Base-by-base conservation (phyloP, 352 stramenopile genomes). In the Phytopythium ostracodes region DNA sequence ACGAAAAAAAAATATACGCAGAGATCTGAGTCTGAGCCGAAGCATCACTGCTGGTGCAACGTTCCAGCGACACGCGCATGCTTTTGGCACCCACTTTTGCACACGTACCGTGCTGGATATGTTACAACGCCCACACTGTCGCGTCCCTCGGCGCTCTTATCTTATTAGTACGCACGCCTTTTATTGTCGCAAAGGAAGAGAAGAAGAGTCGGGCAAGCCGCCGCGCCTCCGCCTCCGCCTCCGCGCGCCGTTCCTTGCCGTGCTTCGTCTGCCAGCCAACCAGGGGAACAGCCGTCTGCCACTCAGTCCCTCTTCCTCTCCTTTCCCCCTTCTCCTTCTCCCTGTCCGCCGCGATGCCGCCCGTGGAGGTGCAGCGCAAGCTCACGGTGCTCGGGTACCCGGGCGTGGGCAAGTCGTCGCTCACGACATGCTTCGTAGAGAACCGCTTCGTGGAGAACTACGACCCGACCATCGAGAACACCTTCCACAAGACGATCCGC, bases 391-490 rank as follows among this genome's bases (percentile, higher is more conserved):
- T 98, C 27, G 96, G 96, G 29, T 98, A 94, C 75, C 89, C 93
- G 24, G 92, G 92, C 33, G 96, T 98, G 60, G 96, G 96, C 64
- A 98, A 98, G 80, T 97, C 90, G 49, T 98, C 92, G 57, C 75
- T 98, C 51, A 97, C 92, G 44, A 98, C 96, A 62, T 92, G 88
- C 64, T 98, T 98, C 67, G 93, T 98, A 38, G 94, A 96, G 75
- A 97, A 95, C 65, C 81, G 85, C 43, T 97, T 96, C 65, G 76
- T 94, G 36, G 83, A 92, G 66, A 96, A 94, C 71, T 98, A 98
- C 68, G 93, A 98, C 73, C 94, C 96, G 50, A 98, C 96, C 8
- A 98, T 98, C 68, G 96, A 98, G 75, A 98, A 96, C 73, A 98
- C 92, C 31, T 96, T 97, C 67, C 90, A 98, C 79, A 98, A 98